These are phyloP conservation scores for Mentha longifolia DNA, from an alignment of 257 asterid genomes.

Conservation along the genomic window DNA sequence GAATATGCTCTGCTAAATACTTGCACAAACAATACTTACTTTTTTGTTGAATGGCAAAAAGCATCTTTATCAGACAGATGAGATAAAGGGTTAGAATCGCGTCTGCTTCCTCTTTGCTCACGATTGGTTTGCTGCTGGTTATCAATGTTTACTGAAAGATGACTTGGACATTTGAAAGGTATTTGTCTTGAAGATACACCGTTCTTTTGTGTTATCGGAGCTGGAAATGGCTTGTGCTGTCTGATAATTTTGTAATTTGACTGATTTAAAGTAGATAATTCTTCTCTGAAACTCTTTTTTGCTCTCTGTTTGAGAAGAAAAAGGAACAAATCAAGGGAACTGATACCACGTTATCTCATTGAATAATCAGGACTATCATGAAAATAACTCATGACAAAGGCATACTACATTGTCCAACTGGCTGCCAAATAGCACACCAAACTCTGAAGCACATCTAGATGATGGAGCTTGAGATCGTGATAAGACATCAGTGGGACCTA, in stretches of 20 bases:
- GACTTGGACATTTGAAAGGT: constrained; percentile 52
- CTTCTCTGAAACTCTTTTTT: constrained; percentile 44
- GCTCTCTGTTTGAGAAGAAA: constrained; percentile 46
- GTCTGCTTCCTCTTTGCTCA: constrained; percentile 41
- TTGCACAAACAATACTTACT: constrained; percentile 46
- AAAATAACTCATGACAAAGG: constrained; percentile 30
- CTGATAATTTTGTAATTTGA: constrained; percentile 35
- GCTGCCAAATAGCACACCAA: constrained; percentile 43
- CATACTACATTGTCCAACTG: constrained; percentile 56
- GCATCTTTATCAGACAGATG: constrained; percentile 39
- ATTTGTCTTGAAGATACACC: constrained; percentile 46
- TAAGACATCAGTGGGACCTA: constrained; percentile 49
- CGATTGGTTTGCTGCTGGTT: constrained; percentile 36
- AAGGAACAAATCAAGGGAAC: constrained; percentile 7
- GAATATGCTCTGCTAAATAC: background rate
- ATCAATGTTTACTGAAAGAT: constrained; percentile 43
- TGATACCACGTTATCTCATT: constrained; percentile 33
- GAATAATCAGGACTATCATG: constrained; percentile 25
- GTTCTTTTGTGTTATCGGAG: constrained; percentile 40
- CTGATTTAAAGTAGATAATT: constrained; percentile 45
- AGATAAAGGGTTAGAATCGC: constrained; percentile 39
- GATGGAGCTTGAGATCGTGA: constrained; percentile 42
- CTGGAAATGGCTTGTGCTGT: constrained; percentile 31
- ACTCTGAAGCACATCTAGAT: constrained; percentile 35
- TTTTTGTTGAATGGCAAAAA: constrained; percentile 33